These are phyloP conservation scores for Exophiala phaeomuriformis DNA, from an alignment of 2,329 filamentous ascomycete genomes.

Conservation along the genomic window DNA sequence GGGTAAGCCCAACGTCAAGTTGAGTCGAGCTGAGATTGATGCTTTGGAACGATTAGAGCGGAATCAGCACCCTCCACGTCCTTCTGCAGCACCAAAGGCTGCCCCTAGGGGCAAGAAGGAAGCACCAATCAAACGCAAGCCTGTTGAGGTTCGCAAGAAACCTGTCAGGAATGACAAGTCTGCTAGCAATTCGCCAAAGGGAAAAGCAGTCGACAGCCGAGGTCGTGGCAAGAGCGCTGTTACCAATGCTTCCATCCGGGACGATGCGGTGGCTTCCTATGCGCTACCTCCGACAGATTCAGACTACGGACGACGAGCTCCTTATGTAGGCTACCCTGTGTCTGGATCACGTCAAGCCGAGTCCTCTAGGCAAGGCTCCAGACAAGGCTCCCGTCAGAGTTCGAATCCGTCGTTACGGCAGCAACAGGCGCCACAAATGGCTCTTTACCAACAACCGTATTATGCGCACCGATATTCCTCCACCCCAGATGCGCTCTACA, in stretches of 20 bases:
- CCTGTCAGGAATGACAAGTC: slow-evolving; percentile 16
- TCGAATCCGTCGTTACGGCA: slow-evolving; percentile 36
- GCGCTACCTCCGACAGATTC: slow-evolving; percentile 28
- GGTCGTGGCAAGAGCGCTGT: slow-evolving; percentile 20
- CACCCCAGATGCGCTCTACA: slow-evolving; percentile 34
- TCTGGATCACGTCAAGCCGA: slow-evolving; percentile 30
- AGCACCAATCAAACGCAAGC: slow-evolving; percentile 23
- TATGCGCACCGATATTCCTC: slow-evolving; percentile 30
- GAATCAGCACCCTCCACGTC: slow-evolving; percentile 52
- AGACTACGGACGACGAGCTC: slow-evolving; percentile 39
- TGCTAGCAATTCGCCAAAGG: slow-evolving; percentile 21
- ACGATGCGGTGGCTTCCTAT: slow-evolving; percentile 20
- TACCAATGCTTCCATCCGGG: slow-evolving; percentile 13
- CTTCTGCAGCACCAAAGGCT: slow-evolving; percentile 20
- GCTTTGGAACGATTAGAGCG: slow-evolving; percentile 57
- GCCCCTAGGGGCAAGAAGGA: slow-evolving; percentile 28
- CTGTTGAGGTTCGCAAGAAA: slow-evolving; percentile 26
- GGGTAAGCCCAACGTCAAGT: slow-evolving; percentile 70
- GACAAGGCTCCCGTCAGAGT: slow-evolving; percentile 40
- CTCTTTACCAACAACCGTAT: slow-evolving; percentile 28
- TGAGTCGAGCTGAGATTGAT: slow-evolving; percentile 71
- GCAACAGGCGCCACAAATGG: slow-evolving; percentile 21
- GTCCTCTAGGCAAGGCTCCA: slow-evolving; percentile 36
- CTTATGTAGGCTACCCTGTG: slow-evolving; percentile 40
- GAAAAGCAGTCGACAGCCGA: slow-evolving; percentile 17